A percentile compares a stretch with the other conserved stretches of the same genome.
These are phyloP conservation scores for Leccinum subrobustum DNA, from an alignment of 1,284 basidiomycete species.

Conservation along the genomic window DNA sequence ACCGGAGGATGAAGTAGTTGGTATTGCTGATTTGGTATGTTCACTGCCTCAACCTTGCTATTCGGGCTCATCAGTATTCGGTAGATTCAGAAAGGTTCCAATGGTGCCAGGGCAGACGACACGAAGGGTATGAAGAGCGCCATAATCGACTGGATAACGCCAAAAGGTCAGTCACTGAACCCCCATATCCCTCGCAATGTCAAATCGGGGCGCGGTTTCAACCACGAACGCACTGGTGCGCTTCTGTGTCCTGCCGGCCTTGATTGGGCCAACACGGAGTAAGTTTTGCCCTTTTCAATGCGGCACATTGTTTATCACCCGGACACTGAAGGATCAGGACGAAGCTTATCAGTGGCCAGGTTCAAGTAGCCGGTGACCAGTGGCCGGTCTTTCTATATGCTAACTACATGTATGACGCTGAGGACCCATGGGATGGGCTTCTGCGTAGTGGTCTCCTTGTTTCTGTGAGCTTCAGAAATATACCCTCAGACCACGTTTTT, in stretches of 20 bases:
- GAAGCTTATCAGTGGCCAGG: background rate
- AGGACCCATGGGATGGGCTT: background rate
- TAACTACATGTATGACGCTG: background rate
- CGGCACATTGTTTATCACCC: background rate
- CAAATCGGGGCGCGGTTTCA: background rate
- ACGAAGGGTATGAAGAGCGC: background rate
- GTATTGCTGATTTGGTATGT: background rate
- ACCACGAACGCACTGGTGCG: background rate
- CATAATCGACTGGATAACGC: background rate
- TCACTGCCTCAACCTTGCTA: background rate
- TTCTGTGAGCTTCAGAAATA: background rate
- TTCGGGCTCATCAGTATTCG: background rate
- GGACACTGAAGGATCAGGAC: background rate
- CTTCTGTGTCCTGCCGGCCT: background rate
- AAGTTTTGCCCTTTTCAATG: background rate
- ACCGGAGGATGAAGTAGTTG: background rate
- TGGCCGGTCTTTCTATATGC: background rate
- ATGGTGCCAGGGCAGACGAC: background rate
- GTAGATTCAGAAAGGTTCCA: background rate
- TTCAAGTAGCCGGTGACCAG: background rate
- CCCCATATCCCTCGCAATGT: background rate
- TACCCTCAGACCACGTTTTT: background rate
- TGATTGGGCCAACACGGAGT: background rate
- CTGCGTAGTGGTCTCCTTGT: background rate
- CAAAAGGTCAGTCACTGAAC: background rate